Evolutionary conservation across 345 rosid genomes (phyloP).

Genomic region (Lenwebbia sp.): DNA sequence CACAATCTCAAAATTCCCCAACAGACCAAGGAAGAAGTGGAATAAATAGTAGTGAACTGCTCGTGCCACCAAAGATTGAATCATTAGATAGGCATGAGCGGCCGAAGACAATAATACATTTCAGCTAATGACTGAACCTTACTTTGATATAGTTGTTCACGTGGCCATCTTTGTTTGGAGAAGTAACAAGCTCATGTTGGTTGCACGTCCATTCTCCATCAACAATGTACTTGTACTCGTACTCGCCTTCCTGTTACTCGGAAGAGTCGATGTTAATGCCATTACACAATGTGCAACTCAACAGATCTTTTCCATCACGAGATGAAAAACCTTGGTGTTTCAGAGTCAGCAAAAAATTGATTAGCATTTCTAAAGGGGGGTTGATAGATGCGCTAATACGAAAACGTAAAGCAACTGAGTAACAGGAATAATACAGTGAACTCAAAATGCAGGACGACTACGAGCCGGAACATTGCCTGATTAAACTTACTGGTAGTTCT

Average conservation of each 20-base stretch:
- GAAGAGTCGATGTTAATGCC: not conserved
- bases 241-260: constrained; percentile 66
- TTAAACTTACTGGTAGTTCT: constrained; percentile 57
- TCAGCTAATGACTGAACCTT: constrained; percentile 3
- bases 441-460: not conserved
- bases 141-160: constrained; percentile 67
- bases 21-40: not conserved
- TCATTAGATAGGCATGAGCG: not conserved
- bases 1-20: not conserved
- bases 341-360: not conserved
- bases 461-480: not conserved
- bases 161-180: constrained; percentile 76
- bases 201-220: constrained; percentile 79
- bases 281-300: not conserved
- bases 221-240: constrained; percentile 83
- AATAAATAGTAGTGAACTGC: not conserved
- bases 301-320: not conserved
- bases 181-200: constrained; percentile 37
- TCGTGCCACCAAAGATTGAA: not conserved
- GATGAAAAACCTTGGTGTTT: not conserved
- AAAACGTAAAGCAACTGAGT: not conserved
- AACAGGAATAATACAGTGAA: not conserved
- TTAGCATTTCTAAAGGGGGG: not conserved
- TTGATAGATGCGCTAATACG: not conserved
- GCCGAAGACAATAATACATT: not conserved